Evolutionary conservation across 371 early-diverging fungal species (phyloP).

Genomic region (Circinella umbellata): DNA sequence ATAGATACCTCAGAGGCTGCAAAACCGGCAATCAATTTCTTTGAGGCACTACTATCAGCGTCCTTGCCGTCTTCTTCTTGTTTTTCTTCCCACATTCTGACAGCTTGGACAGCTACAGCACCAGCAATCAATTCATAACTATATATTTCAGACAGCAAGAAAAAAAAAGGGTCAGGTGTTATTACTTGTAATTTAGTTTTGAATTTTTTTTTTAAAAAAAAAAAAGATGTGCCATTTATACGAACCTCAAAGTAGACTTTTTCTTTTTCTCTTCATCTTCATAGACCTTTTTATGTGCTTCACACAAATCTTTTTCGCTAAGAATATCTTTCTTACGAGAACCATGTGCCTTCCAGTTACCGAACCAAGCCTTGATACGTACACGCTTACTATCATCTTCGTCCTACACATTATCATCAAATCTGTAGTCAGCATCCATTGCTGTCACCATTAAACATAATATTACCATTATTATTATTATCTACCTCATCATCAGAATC

Average conservation of each 20-base stretch:
- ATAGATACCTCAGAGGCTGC: conserved; percentile 53
- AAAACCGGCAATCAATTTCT: conserved; percentile 56
- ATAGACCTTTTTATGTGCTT: conserved; percentile 50
- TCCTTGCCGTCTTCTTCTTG: conserved; percentile 44
- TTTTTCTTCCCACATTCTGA: conserved; percentile 47
- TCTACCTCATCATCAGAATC: conserved; percentile 41
- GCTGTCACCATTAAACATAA: no score
- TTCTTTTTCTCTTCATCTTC: conserved; percentile 41
- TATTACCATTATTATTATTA: no score
- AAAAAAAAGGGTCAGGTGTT: background rate
- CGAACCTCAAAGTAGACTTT: conserved; percentile 44
- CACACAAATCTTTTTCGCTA: conserved; percentile 36
- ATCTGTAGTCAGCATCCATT: background rate
- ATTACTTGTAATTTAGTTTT: background rate
- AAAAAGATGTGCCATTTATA: background rate
- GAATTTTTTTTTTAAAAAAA: background rate
- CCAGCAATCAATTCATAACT: conserved; percentile 66
- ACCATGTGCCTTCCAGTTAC: conserved; percentile 48
- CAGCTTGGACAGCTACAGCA: conserved; percentile 64
- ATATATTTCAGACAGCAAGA: background rate
- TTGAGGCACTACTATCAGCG: conserved; percentile 46
- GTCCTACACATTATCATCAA: background rate
- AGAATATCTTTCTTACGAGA: conserved; percentile 34
- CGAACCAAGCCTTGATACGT: conserved; percentile 45
- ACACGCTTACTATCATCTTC: conserved; percentile 40